Evolutionary conservation across 2,329 filamentous ascomycete species (phyloP).

Genomic region (Colletotrichum sp.): DNA sequence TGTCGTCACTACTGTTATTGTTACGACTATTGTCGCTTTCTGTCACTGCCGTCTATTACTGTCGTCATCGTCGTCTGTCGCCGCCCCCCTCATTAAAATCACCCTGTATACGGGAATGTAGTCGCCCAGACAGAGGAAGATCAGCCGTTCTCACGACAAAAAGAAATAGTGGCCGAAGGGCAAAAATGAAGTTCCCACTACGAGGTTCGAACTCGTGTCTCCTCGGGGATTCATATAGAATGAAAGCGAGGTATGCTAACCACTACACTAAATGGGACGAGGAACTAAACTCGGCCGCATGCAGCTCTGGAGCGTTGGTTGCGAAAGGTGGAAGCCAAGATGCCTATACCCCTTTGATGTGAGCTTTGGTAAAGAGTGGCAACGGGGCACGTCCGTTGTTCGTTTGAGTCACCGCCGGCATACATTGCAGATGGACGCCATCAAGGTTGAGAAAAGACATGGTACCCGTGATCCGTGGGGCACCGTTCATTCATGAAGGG

Average conservation of each 20-base stretch:
- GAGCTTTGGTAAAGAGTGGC: neutral
- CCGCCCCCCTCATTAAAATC: too few species aligned
- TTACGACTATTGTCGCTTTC: too few species aligned
- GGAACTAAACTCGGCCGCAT: neutral
- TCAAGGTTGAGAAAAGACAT: neutral
- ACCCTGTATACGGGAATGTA: too few species aligned
- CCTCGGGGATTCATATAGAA: neutral
- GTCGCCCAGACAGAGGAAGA: too few species aligned
- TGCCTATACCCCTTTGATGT: neutral
- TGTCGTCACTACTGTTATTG: too few species aligned
- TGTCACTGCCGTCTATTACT: neutral
- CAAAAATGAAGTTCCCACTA: neutral
- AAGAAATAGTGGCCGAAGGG: rapidly evolving
- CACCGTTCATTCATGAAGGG: constrained; percentile 18
- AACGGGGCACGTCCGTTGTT: neutral
- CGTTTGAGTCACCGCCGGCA: neutral
- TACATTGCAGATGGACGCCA: neutral
- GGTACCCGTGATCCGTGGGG: constrained; percentile 5
- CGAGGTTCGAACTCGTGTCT: constrained; percentile 18
- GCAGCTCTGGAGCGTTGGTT: neutral
- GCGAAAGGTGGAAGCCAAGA: neutral
- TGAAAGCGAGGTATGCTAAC: constrained; percentile 22
- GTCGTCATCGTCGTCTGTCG: neutral
- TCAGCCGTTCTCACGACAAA: too few species aligned
- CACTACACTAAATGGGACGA: constrained; percentile 16